These are phyloP conservation scores for Gastrolobium villosum DNA, from an alignment of 306 rosid species.

Conservation along the genomic window DNA sequence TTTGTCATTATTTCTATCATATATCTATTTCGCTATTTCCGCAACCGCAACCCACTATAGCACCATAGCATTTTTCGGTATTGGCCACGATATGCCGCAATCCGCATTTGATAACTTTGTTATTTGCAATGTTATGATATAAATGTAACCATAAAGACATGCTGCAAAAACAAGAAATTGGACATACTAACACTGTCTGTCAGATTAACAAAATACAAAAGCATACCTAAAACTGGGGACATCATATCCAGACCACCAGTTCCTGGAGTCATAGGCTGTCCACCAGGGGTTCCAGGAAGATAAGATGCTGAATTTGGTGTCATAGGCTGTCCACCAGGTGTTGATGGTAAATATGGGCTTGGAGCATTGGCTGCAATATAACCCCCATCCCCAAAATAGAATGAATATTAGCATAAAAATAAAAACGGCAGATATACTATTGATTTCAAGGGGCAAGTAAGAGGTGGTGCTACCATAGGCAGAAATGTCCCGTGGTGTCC, in stretches of 20 bases:
- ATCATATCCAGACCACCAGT: constrained; percentile 94
- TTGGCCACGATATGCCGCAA: too few species aligned
- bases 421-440: neutral
- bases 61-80: too few species aligned
- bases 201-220: constrained; percentile 8
- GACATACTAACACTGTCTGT: neutral
- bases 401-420: constrained; percentile 30
- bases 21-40: too few species aligned
- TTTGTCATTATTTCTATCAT: too few species aligned
- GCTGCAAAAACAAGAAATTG: neutral
- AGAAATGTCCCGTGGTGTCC: constrained; percentile 88
- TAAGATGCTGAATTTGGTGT: constrained; percentile 95
- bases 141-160: constrained; percentile 5
- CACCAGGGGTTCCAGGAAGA: constrained; percentile 99
- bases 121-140: neutral
- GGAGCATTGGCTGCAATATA: constrained; percentile 91
- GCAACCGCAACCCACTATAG: too few species aligned
- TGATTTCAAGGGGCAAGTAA: constrained; percentile 9
- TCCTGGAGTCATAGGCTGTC: constrained; percentile 99
- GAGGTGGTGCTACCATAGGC: constrained; percentile 66
- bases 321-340: constrained; percentile 99
- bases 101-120: too few species aligned
- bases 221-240: constrained; percentile 93
- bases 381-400: constrained; percentile 14
- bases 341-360: constrained; percentile 98